phyloP scores from a whole-genome alignment of 208 protist species.

The Trypanosoma boissoni region DNA sequence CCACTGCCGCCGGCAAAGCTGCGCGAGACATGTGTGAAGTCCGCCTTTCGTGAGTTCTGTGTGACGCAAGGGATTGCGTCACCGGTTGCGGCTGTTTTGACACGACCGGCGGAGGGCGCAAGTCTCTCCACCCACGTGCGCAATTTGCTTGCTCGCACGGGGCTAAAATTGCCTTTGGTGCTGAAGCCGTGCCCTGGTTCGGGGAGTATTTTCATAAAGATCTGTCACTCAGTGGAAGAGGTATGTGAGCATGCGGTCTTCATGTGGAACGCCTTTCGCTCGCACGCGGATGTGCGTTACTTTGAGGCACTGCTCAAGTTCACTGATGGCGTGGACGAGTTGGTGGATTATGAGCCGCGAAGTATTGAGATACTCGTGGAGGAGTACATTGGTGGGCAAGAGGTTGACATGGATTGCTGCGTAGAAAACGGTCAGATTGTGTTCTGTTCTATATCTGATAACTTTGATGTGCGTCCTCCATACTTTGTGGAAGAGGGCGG shows the following conservation, averaged over 20 bases:
- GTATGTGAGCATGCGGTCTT: constrained; percentile 36
- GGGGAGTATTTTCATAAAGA: constrained; percentile 51
- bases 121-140: constrained; percentile 6
- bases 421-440: constrained; percentile 55
- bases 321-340: not conserved
- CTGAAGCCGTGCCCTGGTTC: constrained; percentile 79
- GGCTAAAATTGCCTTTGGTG: constrained; percentile 50
- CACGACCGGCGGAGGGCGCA: not conserved
- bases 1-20: constrained; percentile 55
- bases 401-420: constrained; percentile 80
- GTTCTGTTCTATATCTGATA: constrained; percentile 77
- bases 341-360: no score
- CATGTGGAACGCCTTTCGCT: constrained; percentile 39
- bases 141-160: not conserved
- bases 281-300: constrained; percentile 47
- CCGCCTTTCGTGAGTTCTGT: constrained; percentile 53
- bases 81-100: constrained; percentile 27
- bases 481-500: constrained; percentile 77
- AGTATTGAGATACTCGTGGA: constrained; percentile 42
- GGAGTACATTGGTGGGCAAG: constrained; percentile 75
- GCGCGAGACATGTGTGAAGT: constrained; percentile 52
- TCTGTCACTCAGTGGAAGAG: constrained; percentile 40
- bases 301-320: constrained; percentile 28
- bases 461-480: constrained; percentile 51
- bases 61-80: constrained; percentile 29